Conservation (phyloP, 768 basidiomycete genomes). For the Sutorius australiensis region DNA sequence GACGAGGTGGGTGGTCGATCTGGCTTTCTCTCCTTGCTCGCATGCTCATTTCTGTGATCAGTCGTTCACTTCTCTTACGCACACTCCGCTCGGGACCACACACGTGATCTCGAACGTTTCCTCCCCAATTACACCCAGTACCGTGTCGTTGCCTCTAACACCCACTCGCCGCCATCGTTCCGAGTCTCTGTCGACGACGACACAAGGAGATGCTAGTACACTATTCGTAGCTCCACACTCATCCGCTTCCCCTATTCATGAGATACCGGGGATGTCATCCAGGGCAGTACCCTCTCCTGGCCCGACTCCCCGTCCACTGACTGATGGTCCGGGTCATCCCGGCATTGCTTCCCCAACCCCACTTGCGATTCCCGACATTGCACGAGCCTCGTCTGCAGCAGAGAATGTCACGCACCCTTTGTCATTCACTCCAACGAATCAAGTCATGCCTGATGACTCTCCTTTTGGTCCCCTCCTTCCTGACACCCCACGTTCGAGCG, state of each 20-base stretch:
- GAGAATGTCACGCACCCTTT: constrained; percentile 2
- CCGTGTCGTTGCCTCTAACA: constrained; percentile 14
- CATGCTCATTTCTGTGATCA: constrained; percentile 17
- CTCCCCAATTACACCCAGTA: constrained; percentile 20
- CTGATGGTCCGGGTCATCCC: neutral
- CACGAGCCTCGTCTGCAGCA: neutral
- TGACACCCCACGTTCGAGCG: constrained; percentile 27
- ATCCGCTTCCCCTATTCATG: neutral
- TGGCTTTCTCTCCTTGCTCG: neutral
- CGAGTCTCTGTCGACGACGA: constrained; percentile 17
- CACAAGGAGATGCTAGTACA: neutral
- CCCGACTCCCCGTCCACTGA: neutral
- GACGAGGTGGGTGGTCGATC: constrained; percentile 43
- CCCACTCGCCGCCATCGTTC: constrained; percentile 15
- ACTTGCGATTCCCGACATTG: constrained; percentile 9
- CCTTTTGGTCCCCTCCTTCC: constrained; percentile 31
- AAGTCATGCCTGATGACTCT: constrained; percentile 21
- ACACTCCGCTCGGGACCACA: constrained; percentile 46
- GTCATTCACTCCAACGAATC: constrained; percentile 19
- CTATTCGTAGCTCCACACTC: neutral
- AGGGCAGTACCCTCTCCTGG: neutral
- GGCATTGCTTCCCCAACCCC: constrained; percentile 3
- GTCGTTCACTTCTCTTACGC: constrained; percentile 45
- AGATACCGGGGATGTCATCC: constrained; percentile 1
- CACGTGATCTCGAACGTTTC: constrained; percentile 44